These are phyloP conservation scores for Zizania palustris DNA, from an alignment of 202 grass and related monocot genomes.

Conservation along the genomic window DNA sequence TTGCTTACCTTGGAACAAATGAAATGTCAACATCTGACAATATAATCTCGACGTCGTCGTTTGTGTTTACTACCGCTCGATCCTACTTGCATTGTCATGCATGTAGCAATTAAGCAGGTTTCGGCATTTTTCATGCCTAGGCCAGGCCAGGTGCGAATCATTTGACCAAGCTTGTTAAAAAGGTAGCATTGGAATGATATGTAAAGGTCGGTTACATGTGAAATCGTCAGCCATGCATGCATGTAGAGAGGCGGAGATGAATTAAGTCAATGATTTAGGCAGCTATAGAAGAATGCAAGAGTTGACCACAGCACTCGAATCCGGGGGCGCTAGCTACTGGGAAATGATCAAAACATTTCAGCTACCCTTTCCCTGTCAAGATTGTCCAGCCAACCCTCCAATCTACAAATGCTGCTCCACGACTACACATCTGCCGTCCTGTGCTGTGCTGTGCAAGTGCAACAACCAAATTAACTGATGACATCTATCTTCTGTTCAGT, in stretches of 20 bases:
- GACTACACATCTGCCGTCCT: background rate
- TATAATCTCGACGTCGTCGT: no score
- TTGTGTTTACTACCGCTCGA: no score
- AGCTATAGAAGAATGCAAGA: background rate
- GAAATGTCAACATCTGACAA: background rate
- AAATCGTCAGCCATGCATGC: background rate
- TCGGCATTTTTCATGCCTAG: background rate
- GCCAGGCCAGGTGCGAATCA: background rate
- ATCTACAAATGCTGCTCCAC: background rate
- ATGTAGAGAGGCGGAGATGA: background rate
- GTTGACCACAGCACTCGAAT: conserved; percentile 1
- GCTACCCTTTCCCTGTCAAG: background rate
- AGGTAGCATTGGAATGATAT: background rate
- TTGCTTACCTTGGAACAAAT: background rate
- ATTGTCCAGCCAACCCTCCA: background rate
- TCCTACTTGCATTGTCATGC: no score
- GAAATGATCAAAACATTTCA: background rate
- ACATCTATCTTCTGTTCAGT: background rate
- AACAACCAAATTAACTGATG: background rate
- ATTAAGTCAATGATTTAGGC: background rate
- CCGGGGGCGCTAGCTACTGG: background rate
- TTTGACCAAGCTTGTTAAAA: background rate
- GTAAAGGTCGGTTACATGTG: background rate
- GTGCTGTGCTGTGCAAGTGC: no score
- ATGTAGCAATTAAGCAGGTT: background rate